These are phyloP conservation scores for Ogataea nitratoaversa DNA, from an alignment of 805 yeast genomes.

Conservation along the genomic window DNA sequence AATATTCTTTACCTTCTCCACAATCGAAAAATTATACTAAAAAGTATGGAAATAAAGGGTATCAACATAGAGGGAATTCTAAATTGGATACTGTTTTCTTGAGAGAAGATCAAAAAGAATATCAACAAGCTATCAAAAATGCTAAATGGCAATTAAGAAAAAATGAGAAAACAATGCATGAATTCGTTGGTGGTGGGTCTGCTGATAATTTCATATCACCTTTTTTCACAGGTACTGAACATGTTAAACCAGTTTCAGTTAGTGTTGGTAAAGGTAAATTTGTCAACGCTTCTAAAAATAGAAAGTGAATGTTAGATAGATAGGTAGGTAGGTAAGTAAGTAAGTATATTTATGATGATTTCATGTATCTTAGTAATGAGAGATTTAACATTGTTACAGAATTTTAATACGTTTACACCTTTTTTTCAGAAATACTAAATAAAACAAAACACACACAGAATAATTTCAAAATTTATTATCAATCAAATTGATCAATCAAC, in stretches of 20 bases:
- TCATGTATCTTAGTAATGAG: neutral
- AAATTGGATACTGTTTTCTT: constrained; percentile 54
- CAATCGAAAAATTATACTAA: constrained; percentile 70
- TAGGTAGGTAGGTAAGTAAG: too few species aligned
- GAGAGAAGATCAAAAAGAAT: constrained; percentile 94
- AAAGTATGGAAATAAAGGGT: constrained; percentile 73
- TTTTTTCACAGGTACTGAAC: constrained; percentile 63
- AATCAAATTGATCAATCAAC: neutral
- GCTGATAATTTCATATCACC: constrained; percentile 87
- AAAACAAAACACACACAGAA: neutral
- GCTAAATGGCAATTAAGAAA: constrained; percentile 84
- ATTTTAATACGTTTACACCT: too few species aligned
- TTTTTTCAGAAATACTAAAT: neutral
- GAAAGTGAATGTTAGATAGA: constrained; percentile 6
- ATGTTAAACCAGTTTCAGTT: constrained; percentile 53
- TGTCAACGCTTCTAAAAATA: constrained; percentile 60
- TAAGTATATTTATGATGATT: too few species aligned
- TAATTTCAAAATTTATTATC: too few species aligned
- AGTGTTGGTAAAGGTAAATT: constrained; percentile 81
- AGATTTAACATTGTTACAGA: neutral
- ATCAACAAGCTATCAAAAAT: constrained; percentile 78
- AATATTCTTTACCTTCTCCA: constrained; percentile 82
- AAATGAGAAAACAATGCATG: constrained; percentile 78
- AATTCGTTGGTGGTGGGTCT: constrained; percentile 93
- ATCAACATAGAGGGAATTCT: constrained; percentile 61